Evolutionary conservation across 1,284 basidiomycete genomes (phyloP).

Genomic region (Ganoderma multipileum): DNA sequence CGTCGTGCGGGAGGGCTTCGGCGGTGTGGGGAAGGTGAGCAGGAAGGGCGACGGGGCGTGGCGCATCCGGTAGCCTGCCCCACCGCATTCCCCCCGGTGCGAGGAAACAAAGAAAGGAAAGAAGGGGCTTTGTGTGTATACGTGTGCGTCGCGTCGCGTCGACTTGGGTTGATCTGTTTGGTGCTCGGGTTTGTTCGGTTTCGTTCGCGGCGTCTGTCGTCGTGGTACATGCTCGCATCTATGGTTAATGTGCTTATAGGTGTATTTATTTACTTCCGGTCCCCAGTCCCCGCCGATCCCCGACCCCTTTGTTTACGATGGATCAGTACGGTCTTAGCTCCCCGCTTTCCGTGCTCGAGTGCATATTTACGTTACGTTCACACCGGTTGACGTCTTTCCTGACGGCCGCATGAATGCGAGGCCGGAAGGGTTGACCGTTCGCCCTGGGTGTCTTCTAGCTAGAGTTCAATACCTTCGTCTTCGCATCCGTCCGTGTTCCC

Average conservation of each 20-base stretch:
- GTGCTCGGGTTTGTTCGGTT: neutral
- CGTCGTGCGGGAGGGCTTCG: constrained; percentile 91
- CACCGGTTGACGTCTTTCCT: neutral
- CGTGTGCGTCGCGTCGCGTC: neutral
- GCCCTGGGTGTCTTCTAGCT: neutral
- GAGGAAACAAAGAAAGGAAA: neutral
- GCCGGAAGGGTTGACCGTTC: neutral
- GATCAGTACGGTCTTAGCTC: neutral
- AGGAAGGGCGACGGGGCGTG: constrained; percentile 82
- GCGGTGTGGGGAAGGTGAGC: constrained; percentile 83
- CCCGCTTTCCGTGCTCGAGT: constrained; percentile 7
- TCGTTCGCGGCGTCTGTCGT: neutral
- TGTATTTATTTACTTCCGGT: constrained; percentile 3
- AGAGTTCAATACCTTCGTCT: neutral
- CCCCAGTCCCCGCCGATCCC: neutral
- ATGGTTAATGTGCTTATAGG: neutral
- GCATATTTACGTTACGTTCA: neutral
- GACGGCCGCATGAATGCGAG: neutral
- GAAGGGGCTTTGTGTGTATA: neutral
- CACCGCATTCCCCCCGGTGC: neutral
- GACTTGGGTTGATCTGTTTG: neutral
- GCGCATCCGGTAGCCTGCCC: constrained; percentile 33
- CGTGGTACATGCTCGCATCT: constrained; percentile 1
- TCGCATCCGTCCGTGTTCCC: neutral
- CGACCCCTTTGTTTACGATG: neutral